phyloP scores from a whole-genome alignment of 805 yeast species.

The Komagataella mondaviorum region DNA sequence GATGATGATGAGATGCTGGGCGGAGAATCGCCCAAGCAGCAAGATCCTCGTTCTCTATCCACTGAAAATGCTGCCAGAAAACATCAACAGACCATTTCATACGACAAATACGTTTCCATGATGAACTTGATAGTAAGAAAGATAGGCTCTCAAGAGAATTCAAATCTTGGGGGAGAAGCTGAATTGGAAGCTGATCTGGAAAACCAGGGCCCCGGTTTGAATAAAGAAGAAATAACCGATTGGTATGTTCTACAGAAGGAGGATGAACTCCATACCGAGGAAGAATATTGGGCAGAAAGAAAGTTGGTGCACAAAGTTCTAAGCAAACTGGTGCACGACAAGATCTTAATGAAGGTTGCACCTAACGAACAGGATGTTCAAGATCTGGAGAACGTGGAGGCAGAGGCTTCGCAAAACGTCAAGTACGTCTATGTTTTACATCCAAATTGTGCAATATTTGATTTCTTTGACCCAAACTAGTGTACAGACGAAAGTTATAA shows the following conservation, averaged over 20 bases:
- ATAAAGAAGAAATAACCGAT: slow-evolving; percentile 56
- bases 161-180: slow-evolving; percentile 20
- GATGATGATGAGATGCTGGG: slow-evolving; percentile 2
- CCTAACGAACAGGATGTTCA: slow-evolving; percentile 25
- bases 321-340: slow-evolving; percentile 71
- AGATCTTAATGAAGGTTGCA: slow-evolving; percentile 58
- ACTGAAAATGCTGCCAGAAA: slow-evolving; percentile 8
- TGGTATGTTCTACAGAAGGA: slow-evolving; percentile 73
- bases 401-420: slow-evolving; percentile 10
- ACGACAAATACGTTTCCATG: slow-evolving; percentile 77
- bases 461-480: slow-evolving; percentile 32
- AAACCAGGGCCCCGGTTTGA: slow-evolving; percentile 30
- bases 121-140: slow-evolving; percentile 56
- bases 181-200: slow-evolving; percentile 15
- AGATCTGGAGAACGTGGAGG: slow-evolving; percentile 19
- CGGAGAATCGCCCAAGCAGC: neutral
- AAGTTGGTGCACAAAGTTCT: slow-evolving; percentile 68
- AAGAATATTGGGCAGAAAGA: slow-evolving; percentile 57
- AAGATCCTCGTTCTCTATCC: neutral
- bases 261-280: slow-evolving; percentile 53
- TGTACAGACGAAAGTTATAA: neutral
- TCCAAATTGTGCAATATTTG: slow-evolving; percentile 76
- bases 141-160: slow-evolving; percentile 41
- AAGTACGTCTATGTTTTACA: slow-evolving; percentile 41
- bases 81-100: slow-evolving; percentile 44